A percentile compares a stretch with the other conserved stretches of the same genome.
Conservation (phyloP, 495 filamentous ascomycete genomes). For the Endocarpon pusillum region DNA sequence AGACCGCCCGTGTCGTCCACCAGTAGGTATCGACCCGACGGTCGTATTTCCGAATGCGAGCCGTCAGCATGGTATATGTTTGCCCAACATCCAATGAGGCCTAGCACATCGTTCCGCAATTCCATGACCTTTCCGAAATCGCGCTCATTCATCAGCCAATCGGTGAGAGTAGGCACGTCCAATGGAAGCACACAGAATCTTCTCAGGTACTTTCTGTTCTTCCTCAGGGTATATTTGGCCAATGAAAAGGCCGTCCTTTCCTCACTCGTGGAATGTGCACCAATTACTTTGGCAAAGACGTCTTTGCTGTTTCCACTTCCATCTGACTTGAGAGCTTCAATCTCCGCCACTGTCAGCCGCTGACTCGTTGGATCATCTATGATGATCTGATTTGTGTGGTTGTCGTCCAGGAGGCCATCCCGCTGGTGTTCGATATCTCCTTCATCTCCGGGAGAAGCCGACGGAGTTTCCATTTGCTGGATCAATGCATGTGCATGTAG, state of each 20-base stretch:
- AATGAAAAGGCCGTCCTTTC: conserved; percentile 89
- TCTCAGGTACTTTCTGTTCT: conserved; percentile 81
- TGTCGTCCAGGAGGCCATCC: conserved; percentile 30
- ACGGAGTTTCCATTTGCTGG: too few species aligned
- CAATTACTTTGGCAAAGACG: conserved; percentile 69
- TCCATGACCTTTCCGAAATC: conserved; percentile 74
- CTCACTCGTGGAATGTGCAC: conserved; percentile 69
- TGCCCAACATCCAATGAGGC: conserved; percentile 46
- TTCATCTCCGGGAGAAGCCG: too few species aligned
- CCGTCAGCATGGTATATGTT: conserved; percentile 35
- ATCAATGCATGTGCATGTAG: conserved; percentile 57
- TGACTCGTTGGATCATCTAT: conserved; percentile 71
- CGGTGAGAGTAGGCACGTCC: conserved; percentile 54
- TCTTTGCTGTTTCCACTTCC: conserved; percentile 67
- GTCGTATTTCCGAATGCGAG: conserved; percentile 13
- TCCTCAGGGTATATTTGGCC: conserved; percentile 87
- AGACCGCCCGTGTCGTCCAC: conserved; percentile 84
- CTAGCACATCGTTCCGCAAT: conserved; percentile 70
- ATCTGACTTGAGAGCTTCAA: conserved; percentile 75
- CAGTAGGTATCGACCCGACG: conserved; percentile 64
- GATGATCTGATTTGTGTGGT: conserved; percentile 56
- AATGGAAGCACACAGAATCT: conserved; percentile 71
- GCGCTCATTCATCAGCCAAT: conserved; percentile 58
- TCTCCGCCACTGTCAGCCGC: conserved; percentile 67
- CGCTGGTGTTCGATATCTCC: conserved; percentile 24